Evolutionary conservation across 208 protist species (phyloP).

Genomic region (Acanthamoeba royreba): DNA sequence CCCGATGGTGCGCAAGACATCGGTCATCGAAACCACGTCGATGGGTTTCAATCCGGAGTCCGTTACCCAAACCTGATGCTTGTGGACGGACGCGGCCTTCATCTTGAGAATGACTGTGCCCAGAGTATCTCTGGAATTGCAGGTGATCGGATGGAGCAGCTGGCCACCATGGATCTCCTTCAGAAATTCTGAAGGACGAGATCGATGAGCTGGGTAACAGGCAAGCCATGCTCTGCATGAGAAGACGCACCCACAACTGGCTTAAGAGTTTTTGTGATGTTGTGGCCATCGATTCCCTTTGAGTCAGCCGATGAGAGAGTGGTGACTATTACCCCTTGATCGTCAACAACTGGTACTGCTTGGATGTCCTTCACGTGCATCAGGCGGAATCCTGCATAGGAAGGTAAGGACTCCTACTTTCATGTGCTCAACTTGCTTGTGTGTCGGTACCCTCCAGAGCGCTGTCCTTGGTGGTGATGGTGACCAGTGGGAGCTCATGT

Average conservation of each 20-base stretch:
- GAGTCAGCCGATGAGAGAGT: not conserved
- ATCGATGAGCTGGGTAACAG: not conserved
- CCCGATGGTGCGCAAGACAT: not conserved
- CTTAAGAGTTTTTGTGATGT: not conserved
- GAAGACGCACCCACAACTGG: not conserved
- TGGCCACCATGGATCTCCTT: not conserved
- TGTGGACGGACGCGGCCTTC: not conserved
- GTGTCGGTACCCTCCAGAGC: not conserved
- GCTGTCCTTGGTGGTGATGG: not conserved
- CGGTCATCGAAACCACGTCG: slow-evolving; percentile 4
- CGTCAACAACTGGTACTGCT: not conserved
- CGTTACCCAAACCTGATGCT: slow-evolving; percentile 13
- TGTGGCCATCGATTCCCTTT: not conserved
- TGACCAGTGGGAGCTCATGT: not conserved
- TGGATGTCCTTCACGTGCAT: slow-evolving; percentile 32
- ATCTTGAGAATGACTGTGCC: not conserved
- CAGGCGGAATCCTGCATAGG: not conserved
- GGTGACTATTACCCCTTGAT: slow-evolving; percentile 1
- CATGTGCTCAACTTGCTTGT: not conserved
- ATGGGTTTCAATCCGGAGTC: not conserved
- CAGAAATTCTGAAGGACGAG: not conserved
- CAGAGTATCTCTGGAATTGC: not conserved
- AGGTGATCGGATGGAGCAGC: slow-evolving; percentile 1
- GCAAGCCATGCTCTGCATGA: not conserved
- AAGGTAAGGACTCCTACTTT: not conserved